A percentile compares a stretch with the other conserved stretches of the same genome.
Conservation (phyloP, 805 yeast species). For the Ogataea paradorogensis region DNA sequence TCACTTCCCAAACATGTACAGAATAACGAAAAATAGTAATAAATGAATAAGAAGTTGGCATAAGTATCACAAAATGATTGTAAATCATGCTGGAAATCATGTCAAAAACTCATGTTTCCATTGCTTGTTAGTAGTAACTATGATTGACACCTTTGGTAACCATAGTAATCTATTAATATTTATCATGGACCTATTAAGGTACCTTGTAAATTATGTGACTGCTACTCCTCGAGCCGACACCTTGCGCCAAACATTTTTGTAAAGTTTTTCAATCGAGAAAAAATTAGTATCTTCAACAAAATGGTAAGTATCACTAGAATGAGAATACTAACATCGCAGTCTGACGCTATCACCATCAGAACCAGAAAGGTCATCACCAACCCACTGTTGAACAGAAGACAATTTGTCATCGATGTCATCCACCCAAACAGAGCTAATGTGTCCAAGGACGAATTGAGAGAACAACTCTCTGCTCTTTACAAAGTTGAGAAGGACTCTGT, state of each 20-base stretch:
- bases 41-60: background rate
- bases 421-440: conserved; percentile 99
- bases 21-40: conserved; percentile 6
- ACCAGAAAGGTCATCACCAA: conserved; percentile 98
- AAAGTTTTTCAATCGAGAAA: conserved; percentile 12
- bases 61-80: no score
- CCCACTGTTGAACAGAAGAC: conserved; percentile 99
- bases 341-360: conserved; percentile 99
- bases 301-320: conserved; percentile 14
- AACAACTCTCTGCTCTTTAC: conserved; percentile 55
- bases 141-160: no score
- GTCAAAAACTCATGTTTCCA: no score
- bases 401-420: conserved; percentile 98
- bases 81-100: no score
- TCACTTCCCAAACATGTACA: background rate
- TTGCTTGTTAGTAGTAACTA: no score
- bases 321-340: conserved; percentile 43
- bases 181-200: no score
- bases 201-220: conserved; percentile 4
- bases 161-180: no score
- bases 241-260: conserved; percentile 10
- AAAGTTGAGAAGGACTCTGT: conserved; percentile 66
- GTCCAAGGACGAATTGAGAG: conserved; percentile 98
- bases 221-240: conserved; percentile 9
- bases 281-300: conserved; percentile 13